phyloP scores from a whole-genome alignment of 331 rosid species.

The Spiraea crenata region DNA sequence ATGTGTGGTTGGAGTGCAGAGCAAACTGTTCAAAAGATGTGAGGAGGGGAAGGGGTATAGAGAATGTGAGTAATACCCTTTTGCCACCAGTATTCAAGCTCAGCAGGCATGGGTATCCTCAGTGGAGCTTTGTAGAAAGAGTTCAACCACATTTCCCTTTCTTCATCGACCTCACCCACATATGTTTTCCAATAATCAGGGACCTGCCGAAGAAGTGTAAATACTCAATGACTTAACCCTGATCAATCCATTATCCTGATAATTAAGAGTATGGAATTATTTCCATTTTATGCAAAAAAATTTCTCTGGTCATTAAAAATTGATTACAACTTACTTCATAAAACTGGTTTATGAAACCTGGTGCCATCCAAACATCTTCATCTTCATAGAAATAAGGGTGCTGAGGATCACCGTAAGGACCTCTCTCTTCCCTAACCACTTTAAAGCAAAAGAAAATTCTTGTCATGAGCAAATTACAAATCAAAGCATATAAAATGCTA shows the following conservation, averaged over 20 bases:
- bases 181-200: conserved; percentile 92
- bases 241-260: neutral
- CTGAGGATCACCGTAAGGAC: conserved; percentile 87
- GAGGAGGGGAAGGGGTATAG: neutral
- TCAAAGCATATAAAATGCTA: neutral
- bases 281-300: neutral
- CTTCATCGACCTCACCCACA: conserved; percentile 81
- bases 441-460: conserved; percentile 1
- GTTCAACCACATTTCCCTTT: conserved; percentile 97
- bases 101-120: conserved; percentile 96
- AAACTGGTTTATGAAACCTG: conserved; percentile 94
- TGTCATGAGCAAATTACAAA: conserved; percentile 11
- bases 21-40: neutral
- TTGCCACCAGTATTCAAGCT: conserved; percentile 92
- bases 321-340: conserved; percentile 59
- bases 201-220: conserved; percentile 51
- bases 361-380: conserved; percentile 96
- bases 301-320: neutral
- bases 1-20: neutral
- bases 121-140: conserved; percentile 90
- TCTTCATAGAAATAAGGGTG: conserved; percentile 94
- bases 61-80: conserved; percentile 40
- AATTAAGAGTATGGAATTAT: neutral
- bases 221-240: conserved; percentile 12
- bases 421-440: conserved; percentile 94